Evolutionary conservation across 2,329 filamentous ascomycete species (phyloP).

Genomic region (Colletotrichum eremochloae): DNA sequence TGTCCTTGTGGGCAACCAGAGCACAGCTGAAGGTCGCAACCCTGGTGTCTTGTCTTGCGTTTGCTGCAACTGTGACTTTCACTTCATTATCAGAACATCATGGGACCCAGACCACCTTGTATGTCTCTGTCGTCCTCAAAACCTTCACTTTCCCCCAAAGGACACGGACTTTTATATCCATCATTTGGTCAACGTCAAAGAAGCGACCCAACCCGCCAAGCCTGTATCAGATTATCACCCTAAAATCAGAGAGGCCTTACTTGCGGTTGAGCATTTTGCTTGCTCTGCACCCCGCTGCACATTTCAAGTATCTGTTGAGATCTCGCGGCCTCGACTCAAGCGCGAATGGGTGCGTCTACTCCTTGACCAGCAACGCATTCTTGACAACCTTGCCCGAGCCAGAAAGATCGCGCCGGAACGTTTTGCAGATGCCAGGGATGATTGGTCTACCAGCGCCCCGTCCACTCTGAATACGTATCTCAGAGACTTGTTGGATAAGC

Average conservation of each 20-base stretch:
- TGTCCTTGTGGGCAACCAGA: slow-evolving; percentile 54
- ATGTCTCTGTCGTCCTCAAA: slow-evolving; percentile 48
- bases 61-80: slow-evolving; percentile 57
- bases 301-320: slow-evolving; percentile 60
- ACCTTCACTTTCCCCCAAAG: slow-evolving; percentile 23
- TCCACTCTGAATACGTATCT: slow-evolving; percentile 65
- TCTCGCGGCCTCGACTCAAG: slow-evolving; percentile 63
- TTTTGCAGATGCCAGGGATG: slow-evolving; percentile 58
- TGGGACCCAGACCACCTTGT: slow-evolving; percentile 50
- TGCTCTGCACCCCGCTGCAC: slow-evolving; percentile 60
- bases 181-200: slow-evolving; percentile 32
- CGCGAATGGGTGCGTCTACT: slow-evolving; percentile 59
- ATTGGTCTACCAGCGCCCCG: slow-evolving; percentile 57
- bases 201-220: background rate
- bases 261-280: slow-evolving; percentile 41
- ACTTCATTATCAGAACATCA: slow-evolving; percentile 56
- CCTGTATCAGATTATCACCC: slow-evolving; percentile 27
- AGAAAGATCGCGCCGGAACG: slow-evolving; percentile 61
- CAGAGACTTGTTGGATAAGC: slow-evolving; percentile 60
- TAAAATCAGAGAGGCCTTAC: slow-evolving; percentile 50
- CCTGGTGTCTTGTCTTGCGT: slow-evolving; percentile 52
- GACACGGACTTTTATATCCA: slow-evolving; percentile 36
- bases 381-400: slow-evolving; percentile 54
- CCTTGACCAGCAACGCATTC: slow-evolving; percentile 60
- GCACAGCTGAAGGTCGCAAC: slow-evolving; percentile 46